Evolutionary conservation across 1,284 basidiomycete species (phyloP), one percentile per base, ranked within the genome.

Genomic region (Trametes pubescens): DNA sequence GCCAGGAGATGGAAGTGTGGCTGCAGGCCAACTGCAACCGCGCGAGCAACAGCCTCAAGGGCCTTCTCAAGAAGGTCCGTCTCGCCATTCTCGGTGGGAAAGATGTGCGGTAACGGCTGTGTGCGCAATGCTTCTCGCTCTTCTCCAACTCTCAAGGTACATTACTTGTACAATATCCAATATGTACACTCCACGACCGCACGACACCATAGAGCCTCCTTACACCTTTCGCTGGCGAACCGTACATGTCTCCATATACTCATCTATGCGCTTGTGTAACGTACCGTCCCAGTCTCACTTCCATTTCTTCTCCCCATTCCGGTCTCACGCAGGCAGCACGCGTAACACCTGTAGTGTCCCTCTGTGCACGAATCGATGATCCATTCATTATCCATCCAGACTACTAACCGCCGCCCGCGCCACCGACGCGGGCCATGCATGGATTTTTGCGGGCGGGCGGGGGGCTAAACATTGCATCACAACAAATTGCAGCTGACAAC

Each of bases 1-100:
- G 96, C 65, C 77, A 69, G 34, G 90, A 94, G 73, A 95, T 99
- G 90, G 95, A 98, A 79, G 71, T 68, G 16, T 99, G 95, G 95
- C 76, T 99, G 65, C 87, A 89, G 75, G 79, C 79, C 10, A 91
- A 92, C 70, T 94, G 93, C 72, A 91, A 94, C 75, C 90, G 94
- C 73, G 91, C 91, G 38, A 95, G 93, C 63, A 94, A 92, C 75
- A 95, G 89, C 52, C 79, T 98, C 69, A 95, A 94, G 77, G 89
- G 88, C 0, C 78, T 96, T 72, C 79, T 96, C 75, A 93, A 90
- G 81, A 94, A 92, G 79, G 84, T 95, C 34, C 90, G 92, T 71
- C 73, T 77, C 16, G 70, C 72, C 9, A 63, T 76, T 3, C 68
- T 78, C 14, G 69, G 71, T 13, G 66, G 70, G 2, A 70, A 70